A percentile compares a stretch with the other conserved stretches of the same genome.
Evolutionary conservation across 2,329 filamentous ascomycete species (phyloP).

Genomic region (Ophiostoma pallidulum): DNA sequence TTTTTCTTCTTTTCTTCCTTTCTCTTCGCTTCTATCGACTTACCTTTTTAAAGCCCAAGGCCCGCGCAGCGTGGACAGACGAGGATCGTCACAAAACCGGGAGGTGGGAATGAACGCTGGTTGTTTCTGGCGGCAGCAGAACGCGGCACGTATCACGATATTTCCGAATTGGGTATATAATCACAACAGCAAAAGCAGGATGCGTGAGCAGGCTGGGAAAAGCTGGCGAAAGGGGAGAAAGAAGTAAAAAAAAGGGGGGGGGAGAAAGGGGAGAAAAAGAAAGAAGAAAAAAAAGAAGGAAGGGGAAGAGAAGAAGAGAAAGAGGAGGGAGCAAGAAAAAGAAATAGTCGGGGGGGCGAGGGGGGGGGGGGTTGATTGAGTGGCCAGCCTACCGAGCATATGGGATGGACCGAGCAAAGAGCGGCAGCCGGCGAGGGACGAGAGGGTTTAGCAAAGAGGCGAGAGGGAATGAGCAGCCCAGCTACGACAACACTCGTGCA

Average conservation of each 20-base stretch:
- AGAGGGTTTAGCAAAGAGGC: not conserved
- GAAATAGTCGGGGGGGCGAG: conserved; percentile 19
- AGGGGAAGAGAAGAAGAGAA: conserved; percentile 1
- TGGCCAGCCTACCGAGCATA: too few relatives aligned
- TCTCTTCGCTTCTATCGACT: not conserved
- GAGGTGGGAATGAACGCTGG: conserved; percentile 5
- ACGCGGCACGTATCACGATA: conserved; percentile 12
- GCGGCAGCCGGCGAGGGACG: not conserved
- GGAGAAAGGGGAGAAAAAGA: conserved; percentile 12
- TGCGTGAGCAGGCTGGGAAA: conserved; percentile 16
- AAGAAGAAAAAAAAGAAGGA: not conserved
- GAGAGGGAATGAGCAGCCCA: not conserved
- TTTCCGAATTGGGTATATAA: conserved; percentile 19
- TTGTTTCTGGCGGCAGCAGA: conserved; percentile 1
- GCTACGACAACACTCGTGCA: too few relatives aligned
- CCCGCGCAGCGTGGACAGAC: not conserved
- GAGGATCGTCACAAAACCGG: not conserved
- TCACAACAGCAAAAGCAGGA: conserved; percentile 17
- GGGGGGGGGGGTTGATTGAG: conserved; percentile 12
- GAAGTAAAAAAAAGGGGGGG: conserved; percentile 18
- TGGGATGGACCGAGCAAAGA: conserved; percentile 7
- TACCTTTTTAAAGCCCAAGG: conserved; percentile 3
- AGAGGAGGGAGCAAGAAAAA: conserved; percentile 5
- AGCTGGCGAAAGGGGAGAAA: conserved; percentile 16
- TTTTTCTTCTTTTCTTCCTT: not conserved